phyloP scores from a whole-genome alignment of 169 alveolate genomes.

The Plasmodium ovale region DNA sequence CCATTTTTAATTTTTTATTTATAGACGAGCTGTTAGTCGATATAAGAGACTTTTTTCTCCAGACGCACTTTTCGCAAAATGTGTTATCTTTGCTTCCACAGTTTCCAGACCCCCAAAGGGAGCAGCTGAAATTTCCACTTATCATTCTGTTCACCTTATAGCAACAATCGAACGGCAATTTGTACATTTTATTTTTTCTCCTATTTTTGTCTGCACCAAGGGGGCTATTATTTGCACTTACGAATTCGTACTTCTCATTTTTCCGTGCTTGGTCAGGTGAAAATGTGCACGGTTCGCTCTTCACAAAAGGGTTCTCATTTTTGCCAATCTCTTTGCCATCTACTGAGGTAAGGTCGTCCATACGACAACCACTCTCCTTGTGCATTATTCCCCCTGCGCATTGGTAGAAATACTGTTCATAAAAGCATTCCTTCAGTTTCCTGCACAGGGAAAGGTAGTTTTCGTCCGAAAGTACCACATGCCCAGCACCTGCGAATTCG shows the following conservation, averaged over 20 bases:
- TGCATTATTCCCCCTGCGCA: background rate
- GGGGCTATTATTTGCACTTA: background rate
- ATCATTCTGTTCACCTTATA: slow-evolving; percentile 1
- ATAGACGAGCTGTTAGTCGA: slow-evolving; percentile 12
- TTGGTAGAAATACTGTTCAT: slow-evolving; percentile 12
- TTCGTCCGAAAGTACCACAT: slow-evolving; percentile 1
- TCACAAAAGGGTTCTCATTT: background rate
- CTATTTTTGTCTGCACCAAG: background rate
- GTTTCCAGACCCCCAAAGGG: background rate
- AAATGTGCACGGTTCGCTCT: background rate
- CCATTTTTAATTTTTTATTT: slow-evolving; percentile 4
- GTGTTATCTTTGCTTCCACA: background rate
- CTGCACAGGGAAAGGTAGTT: slow-evolving; percentile 14
- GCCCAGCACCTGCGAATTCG: background rate
- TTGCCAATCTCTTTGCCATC: background rate
- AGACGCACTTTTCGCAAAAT: background rate
- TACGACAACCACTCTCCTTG: background rate
- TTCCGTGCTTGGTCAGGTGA: slow-evolving; percentile 2
- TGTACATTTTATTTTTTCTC: slow-evolving; percentile 7
- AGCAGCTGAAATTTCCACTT: slow-evolving; percentile 26
- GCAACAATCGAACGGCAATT: slow-evolving; percentile 29
- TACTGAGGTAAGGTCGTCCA: background rate
- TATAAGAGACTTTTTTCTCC: slow-evolving; percentile 4
- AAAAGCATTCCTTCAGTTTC: slow-evolving; percentile 24
- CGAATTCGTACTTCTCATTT: background rate